phyloP scores from a whole-genome alignment of 2,329 filamentous ascomycete species.

The Arthrobotrys musiformis region DNA sequence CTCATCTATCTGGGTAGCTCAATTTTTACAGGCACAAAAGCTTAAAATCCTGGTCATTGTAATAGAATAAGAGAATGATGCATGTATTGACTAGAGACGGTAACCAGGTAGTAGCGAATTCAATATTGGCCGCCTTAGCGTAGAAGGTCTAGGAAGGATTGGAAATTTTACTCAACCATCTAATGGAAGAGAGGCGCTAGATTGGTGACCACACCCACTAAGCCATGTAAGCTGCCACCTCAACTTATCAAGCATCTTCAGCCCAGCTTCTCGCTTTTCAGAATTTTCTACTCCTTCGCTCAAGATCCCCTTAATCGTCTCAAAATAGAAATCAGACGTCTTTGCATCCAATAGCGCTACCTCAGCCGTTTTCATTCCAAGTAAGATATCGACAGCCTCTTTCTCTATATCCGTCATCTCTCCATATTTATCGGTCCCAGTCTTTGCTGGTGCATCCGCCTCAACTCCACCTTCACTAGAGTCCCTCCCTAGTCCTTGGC shows the following conservation, averaged over 20 bases:
- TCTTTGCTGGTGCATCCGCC: not conserved
- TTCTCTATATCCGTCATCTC: conserved; percentile 6
- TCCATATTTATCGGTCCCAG: not conserved
- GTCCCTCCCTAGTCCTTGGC: not conserved
- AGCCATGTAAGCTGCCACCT: conserved; percentile 21
- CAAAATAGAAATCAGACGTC: conserved; percentile 3
- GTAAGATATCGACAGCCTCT: conserved; percentile 17
- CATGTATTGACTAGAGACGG: too few relatives aligned
- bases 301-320: not conserved
- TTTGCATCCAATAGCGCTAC: not conserved
- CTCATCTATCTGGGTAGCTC: too few relatives aligned
- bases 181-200: not conserved
- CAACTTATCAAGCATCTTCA: conserved; percentile 14
- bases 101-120: too few relatives aligned
- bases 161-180: not conserved
- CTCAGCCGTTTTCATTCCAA: not conserved
- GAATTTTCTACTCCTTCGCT: not conserved
- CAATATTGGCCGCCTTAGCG: too few relatives aligned
- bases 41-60: too few relatives aligned
- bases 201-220: not conserved
- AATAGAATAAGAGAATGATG: too few relatives aligned
- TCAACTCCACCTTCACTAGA: not conserved
- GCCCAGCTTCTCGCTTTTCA: not conserved
- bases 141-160: too few relatives aligned
- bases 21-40: too few relatives aligned